These are phyloP conservation scores for Irineochytrium annulatum DNA, from an alignment of 192 early-diverging fungal genomes.

Conservation along the genomic window DNA sequence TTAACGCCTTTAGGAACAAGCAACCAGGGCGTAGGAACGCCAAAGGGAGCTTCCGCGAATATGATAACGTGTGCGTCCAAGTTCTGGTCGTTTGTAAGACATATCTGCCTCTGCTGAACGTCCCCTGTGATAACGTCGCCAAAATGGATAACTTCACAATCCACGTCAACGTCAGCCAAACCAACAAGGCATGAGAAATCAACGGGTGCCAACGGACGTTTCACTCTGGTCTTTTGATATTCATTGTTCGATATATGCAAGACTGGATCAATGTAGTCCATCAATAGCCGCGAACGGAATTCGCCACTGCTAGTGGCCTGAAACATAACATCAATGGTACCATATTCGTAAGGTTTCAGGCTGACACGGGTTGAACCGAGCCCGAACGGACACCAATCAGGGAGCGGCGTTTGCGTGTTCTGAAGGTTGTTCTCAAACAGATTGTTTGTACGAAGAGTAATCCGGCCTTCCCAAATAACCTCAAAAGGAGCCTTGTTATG, in stretches of 20 bases:
- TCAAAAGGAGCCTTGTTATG: slow-evolving; percentile 45
- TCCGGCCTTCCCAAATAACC: slow-evolving; percentile 42
- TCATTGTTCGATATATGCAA: slow-evolving; percentile 35
- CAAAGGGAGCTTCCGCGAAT: slow-evolving; percentile 23
- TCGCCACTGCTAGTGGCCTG: slow-evolving; percentile 42
- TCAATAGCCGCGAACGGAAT: slow-evolving; percentile 33
- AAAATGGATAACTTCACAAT: slow-evolving; percentile 34
- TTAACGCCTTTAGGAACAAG: slow-evolving; percentile 5
- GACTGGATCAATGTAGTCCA: slow-evolving; percentile 48
- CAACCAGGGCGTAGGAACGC: background rate
- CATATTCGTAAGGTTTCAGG: slow-evolving; percentile 49
- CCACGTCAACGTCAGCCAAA: slow-evolving; percentile 22
- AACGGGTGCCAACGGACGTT: slow-evolving; percentile 23
- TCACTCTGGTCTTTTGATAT: slow-evolving; percentile 24
- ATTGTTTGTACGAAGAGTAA: slow-evolving; percentile 29
- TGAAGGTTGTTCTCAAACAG: slow-evolving; percentile 15
- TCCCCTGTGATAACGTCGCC: slow-evolving; percentile 41
- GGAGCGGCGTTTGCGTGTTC: slow-evolving; percentile 5
- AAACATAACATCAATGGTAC: slow-evolving; percentile 43
- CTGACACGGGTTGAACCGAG: slow-evolving; percentile 24
- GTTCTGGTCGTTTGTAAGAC: slow-evolving; percentile 34
- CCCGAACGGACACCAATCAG: slow-evolving; percentile 42
- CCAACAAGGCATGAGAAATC: slow-evolving; percentile 36
- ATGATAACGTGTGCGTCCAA: slow-evolving; percentile 16
- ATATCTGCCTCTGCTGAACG: slow-evolving; percentile 2